A percentile compares a stretch with the other conserved stretches of the same genome.
phyloP scores from a whole-genome alignment of 768 basidiomycete species.

The Calocybe cyanea region DNA sequence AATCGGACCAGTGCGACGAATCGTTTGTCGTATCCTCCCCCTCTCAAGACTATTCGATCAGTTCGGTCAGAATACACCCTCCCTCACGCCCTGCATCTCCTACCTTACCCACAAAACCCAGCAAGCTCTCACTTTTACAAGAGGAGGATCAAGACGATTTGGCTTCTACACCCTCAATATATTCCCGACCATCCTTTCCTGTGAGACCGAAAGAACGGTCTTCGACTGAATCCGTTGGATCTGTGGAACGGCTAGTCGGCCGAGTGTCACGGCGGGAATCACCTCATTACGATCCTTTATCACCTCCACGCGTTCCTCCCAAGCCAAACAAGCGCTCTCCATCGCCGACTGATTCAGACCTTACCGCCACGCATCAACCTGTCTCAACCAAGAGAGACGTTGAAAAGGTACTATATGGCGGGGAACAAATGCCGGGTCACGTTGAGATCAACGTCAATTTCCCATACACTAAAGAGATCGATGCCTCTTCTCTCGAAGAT shows the following conservation, averaged over 20 bases:
- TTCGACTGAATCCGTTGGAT: constrained; percentile 9
- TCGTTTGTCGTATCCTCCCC: neutral
- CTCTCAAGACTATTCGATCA: neutral
- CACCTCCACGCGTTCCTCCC: constrained; percentile 4
- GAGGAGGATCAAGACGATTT: neutral
- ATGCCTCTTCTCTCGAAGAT: constrained; percentile 22
- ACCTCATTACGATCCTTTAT: constrained; percentile 2
- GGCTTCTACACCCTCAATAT: constrained; percentile 4
- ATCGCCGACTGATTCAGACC: neutral
- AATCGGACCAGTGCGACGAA: neutral
- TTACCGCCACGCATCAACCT: neutral
- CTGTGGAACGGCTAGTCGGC: constrained; percentile 4
- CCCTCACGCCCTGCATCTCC: neutral
- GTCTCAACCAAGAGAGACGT: neutral
- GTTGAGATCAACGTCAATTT: constrained; percentile 13
- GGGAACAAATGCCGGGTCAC: constrained; percentile 2
- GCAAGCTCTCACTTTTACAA: neutral
- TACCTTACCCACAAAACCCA: neutral
- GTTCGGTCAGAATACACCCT: neutral
- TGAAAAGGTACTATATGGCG: neutral
- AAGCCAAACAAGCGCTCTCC: neutral
- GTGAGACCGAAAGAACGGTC: neutral
- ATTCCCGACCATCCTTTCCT: constrained; percentile 2
- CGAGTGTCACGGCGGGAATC: constrained; percentile 6
- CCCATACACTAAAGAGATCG: constrained; percentile 16